phyloP scores from a whole-genome alignment of 345 rosid species.

The Hevea brasiliensis region DNA sequence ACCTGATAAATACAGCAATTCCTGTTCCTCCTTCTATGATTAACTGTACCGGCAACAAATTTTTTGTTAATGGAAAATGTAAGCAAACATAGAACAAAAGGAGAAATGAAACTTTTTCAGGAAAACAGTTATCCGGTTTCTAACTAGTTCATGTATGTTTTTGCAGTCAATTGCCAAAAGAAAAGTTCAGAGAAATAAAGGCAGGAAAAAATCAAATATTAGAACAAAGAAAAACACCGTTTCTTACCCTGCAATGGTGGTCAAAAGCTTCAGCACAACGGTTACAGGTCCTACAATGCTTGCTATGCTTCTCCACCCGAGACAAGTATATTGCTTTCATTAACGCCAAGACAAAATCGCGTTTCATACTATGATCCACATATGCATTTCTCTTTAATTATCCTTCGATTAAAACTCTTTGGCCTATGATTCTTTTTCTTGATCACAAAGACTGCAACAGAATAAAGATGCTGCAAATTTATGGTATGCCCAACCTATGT shows the following conservation, averaged over 20 bases:
- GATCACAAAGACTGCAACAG: too few species aligned
- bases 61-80: conserved; percentile 8
- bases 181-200: neutral
- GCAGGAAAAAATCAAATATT: neutral
- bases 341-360: neutral
- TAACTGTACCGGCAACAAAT: conserved; percentile 45
- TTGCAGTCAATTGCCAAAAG: neutral
- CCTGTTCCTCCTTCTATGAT: conserved; percentile 91
- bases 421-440: neutral
- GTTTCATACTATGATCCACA: too few species aligned
- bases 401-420: neutral
- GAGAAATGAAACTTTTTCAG: neutral
- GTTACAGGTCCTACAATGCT: conserved; percentile 93
- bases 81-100: neutral
- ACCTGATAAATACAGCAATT: conserved; percentile 79
- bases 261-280: conserved; percentile 97
- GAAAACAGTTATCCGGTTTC: neutral
- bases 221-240: neutral
- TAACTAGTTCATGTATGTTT: neutral
- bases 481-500: conserved; percentile 53
- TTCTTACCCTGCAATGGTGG: conserved; percentile 90
- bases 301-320: conserved; percentile 89
- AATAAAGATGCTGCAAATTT: too few species aligned
- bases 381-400: neutral
- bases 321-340: conserved; percentile 6